Evolutionary conservation across 257 asterid species (phyloP).

Genomic region (Nyctanthes arbortristis): DNA sequence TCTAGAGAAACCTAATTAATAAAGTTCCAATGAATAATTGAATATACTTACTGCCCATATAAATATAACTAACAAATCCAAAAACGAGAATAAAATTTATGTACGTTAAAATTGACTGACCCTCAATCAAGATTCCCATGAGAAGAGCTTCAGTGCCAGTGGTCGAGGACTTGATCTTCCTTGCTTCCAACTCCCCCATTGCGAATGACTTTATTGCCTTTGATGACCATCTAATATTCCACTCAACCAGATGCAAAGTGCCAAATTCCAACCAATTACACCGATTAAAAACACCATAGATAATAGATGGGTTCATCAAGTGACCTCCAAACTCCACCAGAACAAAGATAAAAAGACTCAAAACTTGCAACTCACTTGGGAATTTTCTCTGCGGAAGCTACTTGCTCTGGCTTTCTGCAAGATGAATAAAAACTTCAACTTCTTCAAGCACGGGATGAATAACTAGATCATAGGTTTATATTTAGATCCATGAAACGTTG

Average conservation of each 20-base stretch:
- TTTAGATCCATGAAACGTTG: neutral
- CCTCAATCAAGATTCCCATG: slow-evolving; percentile 69
- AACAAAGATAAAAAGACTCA: slow-evolving; percentile 1
- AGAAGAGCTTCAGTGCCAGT: slow-evolving; percentile 73
- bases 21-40: neutral
- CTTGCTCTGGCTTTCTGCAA: slow-evolving; percentile 57
- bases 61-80: neutral
- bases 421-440: slow-evolving; percentile 11
- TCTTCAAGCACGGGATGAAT: slow-evolving; percentile 3
- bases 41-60: neutral
- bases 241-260: slow-evolving; percentile 34
- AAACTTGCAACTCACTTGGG: slow-evolving; percentile 52
- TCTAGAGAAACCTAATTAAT: neutral
- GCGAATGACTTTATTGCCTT: slow-evolving; percentile 71
- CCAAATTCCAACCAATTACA: slow-evolving; percentile 30
- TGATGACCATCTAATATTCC: slow-evolving; percentile 66
- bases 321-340: slow-evolving; percentile 4
- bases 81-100: neutral
- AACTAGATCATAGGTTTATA: neutral
- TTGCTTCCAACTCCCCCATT: slow-evolving; percentile 73
- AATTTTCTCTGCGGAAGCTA: slow-evolving; percentile 39
- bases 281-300: slow-evolving; percentile 23
- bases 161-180: slow-evolving; percentile 53
- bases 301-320: slow-evolving; percentile 22
- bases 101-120: slow-evolving; percentile 33